Conservation (phyloP, 257 asterid species). For the Nicotiana benthamiana region DNA sequence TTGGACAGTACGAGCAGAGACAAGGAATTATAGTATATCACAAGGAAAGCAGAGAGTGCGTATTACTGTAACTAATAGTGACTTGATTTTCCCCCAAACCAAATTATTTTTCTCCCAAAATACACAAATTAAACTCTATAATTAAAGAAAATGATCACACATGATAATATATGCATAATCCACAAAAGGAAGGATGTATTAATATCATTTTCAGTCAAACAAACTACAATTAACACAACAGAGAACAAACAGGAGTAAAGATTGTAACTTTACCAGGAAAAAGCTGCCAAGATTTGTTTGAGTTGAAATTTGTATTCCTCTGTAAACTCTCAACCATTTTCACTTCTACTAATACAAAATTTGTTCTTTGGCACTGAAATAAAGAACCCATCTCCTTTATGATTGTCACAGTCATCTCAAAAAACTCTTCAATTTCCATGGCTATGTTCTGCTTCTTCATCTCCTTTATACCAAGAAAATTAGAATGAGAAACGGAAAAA, state of each 20-base stretch:
- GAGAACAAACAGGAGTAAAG: neutral
- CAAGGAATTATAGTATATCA: too few relatives aligned
- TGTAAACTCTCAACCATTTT: neutral
- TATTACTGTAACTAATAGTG: neutral
- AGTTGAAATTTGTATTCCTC: neutral
- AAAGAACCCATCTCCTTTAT: neutral
- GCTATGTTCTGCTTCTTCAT: neutral
- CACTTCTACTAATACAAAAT: neutral
- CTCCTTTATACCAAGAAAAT: neutral
- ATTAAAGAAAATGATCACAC: neutral
- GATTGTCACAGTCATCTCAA: neutral
- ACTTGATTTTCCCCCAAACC: neutral
- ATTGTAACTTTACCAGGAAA: neutral
- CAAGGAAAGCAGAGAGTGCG: neutral
- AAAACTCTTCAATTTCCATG: neutral
- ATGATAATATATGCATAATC: neutral
- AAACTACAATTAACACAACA: too few relatives aligned
- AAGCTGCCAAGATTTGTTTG: neutral
- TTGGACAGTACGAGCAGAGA: too few relatives aligned
- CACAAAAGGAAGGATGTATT: neutral
- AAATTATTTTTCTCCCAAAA: neutral
- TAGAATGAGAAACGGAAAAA: neutral
- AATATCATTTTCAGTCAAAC: neutral
- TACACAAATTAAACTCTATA: neutral
- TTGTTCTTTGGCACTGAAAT: neutral